Conservation (phyloP, 148 eudicot species). For the Camellia sinensis region DNA sequence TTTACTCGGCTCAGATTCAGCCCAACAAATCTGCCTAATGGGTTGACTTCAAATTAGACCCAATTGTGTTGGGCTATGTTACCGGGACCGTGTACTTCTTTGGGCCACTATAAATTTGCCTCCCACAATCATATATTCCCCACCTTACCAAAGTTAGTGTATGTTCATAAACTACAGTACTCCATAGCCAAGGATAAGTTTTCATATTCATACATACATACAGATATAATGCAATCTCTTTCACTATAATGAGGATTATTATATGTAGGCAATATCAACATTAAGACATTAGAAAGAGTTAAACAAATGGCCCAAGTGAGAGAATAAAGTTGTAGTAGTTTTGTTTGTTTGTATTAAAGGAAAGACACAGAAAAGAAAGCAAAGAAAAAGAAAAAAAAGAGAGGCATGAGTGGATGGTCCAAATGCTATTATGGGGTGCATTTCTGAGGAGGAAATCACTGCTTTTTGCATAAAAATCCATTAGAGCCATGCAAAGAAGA, state of each 20-base stretch:
- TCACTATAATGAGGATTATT: too few species aligned
- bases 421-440: conserved; percentile 12
- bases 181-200: neutral
- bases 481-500: neutral
- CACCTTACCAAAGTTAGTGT: neutral
- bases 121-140: neutral
- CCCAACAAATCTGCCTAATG: too few species aligned
- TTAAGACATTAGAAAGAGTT: neutral
- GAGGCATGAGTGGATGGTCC: too few species aligned
- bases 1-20: too few species aligned
- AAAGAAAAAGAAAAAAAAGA: neutral
- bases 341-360: conserved; percentile 16
- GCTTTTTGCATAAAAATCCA: neutral
- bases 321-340: neutral
- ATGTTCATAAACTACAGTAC: neutral
- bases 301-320: neutral
- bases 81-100: too few species aligned
- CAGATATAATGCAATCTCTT: too few species aligned
- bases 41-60: too few species aligned
- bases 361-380: conserved; percentile 7
- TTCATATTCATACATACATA: too few species aligned
- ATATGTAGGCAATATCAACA: too few species aligned
- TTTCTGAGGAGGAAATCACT: conserved; percentile 28
- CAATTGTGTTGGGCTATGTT: too few species aligned
- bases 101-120: too few species aligned